Percentiles rank a stretch among this genome's conserved stretches.
Evolutionary conservation across 2,329 filamentous ascomycete species (phyloP).

Genomic region (Pseudogymnoascus sp.): DNA sequence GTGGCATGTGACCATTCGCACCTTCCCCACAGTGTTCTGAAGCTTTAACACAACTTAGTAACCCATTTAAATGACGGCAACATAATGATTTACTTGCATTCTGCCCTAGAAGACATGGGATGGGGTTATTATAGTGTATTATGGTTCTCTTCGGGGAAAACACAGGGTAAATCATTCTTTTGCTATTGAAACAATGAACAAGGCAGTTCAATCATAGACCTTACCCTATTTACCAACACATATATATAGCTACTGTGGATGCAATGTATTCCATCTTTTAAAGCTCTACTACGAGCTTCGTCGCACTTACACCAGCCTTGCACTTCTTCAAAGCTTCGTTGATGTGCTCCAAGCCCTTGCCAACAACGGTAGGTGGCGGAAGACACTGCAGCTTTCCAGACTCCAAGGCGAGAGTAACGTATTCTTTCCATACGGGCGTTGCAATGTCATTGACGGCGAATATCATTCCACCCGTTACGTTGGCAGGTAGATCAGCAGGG

Average conservation of each 20-base stretch:
- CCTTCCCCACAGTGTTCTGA: not conserved
- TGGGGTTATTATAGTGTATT: no score
- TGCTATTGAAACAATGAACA: not conserved
- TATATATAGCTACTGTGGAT: not conserved
- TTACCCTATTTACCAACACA: not conserved
- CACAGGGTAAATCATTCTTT: no score
- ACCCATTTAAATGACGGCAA: not conserved
- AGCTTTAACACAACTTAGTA: not conserved
- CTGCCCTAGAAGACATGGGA: not conserved
- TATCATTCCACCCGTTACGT: conserved; percentile 26
- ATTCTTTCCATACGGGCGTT: conserved; percentile 20
- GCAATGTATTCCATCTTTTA: not conserved
- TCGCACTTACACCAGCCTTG: conserved; percentile 21
- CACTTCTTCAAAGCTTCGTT: conserved; percentile 19
- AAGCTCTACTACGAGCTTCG: conserved; percentile 23
- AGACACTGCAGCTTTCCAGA: conserved; percentile 19
- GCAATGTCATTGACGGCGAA: conserved; percentile 25
- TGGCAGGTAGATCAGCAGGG: conserved; percentile 15
- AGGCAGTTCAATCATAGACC: not conserved
- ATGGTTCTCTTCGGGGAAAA: no score
- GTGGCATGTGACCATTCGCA: not conserved
- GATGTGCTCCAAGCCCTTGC: conserved; percentile 21
- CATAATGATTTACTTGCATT: not conserved
- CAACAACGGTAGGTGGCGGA: conserved; percentile 19
- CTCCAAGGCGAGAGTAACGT: conserved; percentile 20